Evolutionary conservation across 2,329 filamentous ascomycete genomes (phyloP).

Genomic region (Elsinoe batatas): DNA sequence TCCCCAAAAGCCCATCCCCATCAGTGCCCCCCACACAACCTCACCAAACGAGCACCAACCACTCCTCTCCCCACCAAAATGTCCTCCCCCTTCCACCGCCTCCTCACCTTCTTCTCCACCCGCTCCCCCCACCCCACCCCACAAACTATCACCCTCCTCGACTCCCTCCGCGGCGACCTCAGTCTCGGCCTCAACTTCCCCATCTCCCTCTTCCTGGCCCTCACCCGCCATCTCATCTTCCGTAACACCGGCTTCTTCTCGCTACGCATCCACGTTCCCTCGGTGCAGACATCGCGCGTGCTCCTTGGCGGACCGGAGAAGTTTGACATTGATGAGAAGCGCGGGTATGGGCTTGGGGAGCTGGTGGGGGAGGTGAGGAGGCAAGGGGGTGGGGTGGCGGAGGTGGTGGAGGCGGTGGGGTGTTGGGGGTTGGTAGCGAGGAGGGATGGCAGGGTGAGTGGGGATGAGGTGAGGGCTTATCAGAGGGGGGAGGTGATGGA

Average conservation of each 20-base stretch:
- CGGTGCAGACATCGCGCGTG: conserved; percentile 21
- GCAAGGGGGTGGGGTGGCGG: conserved; percentile 17
- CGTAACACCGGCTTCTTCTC: conserved; percentile 25
- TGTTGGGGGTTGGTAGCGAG: conserved; percentile 27
- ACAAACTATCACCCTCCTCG: conserved; percentile 27
- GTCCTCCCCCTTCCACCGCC: conserved; percentile 25
- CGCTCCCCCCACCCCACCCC: conserved; percentile 22
- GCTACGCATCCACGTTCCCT: conserved; percentile 28
- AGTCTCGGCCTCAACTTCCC: conserved; percentile 30
- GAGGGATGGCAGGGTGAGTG: conserved; percentile 23
- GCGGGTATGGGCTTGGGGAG: conserved; percentile 23
- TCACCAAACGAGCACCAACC: neutral
- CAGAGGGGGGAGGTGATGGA: conserved; percentile 25
- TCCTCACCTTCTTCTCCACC: conserved; percentile 29
- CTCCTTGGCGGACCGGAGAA: conserved; percentile 21
- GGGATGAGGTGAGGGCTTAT: conserved; percentile 26
- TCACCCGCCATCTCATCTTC: conserved; percentile 26
- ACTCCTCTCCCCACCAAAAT: conserved; percentile 17
- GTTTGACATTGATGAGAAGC: conserved; percentile 24
- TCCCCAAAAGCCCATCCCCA: neutral
- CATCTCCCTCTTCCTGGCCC: conserved; percentile 25
- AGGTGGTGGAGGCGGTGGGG: conserved; percentile 24
- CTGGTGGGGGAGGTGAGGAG: conserved; percentile 19
- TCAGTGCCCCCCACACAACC: neutral
- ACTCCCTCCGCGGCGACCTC: conserved; percentile 28